Percentiles rank a stretch among this genome's conserved stretches.
Evolutionary conservation across 805 yeast genomes (phyloP).

Genomic region (Zygotorulaspora danielsina): DNA sequence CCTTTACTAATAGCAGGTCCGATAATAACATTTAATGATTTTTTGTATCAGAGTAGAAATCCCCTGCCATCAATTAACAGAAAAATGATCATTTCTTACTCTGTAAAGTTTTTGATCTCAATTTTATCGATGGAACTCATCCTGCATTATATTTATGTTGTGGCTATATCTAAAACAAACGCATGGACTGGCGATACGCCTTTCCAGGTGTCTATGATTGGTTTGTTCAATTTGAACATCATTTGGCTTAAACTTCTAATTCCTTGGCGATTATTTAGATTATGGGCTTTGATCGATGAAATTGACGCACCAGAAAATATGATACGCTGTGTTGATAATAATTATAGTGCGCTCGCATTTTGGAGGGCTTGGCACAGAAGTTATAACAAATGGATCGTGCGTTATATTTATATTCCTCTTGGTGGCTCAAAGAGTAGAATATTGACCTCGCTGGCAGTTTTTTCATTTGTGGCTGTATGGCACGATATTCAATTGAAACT

Average conservation of each 20-base stretch:
- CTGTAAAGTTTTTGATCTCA: constrained; percentile 64
- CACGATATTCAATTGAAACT: constrained; percentile 90
- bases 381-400: constrained; percentile 81
- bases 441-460: constrained; percentile 75
- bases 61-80: constrained; percentile 56
- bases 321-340: constrained; percentile 93
- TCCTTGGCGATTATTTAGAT: constrained; percentile 93
- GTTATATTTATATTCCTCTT: constrained; percentile 86
- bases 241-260: constrained; percentile 90
- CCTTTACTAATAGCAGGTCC: constrained; percentile 97
- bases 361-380: constrained; percentile 99
- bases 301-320: constrained; percentile 97
- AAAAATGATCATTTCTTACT: constrained; percentile 56
- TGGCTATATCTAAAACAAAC: constrained; percentile 81
- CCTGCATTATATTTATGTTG: constrained; percentile 85
- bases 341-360: constrained; percentile 87
- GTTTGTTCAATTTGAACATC: constrained; percentile 80
- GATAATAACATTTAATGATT: constrained; percentile 87
- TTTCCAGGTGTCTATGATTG: constrained; percentile 91
- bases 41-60: constrained; percentile 62
- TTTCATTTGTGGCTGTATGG: constrained; percentile 96
- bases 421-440: constrained; percentile 78
- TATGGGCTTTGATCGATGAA: constrained; percentile 90
- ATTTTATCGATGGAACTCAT: constrained; percentile 83
- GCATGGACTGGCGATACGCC: constrained; percentile 92